phyloP scores from a whole-genome alignment of 2,329 filamentous ascomycete species.

The Pseudogymnoascus sp. region DNA sequence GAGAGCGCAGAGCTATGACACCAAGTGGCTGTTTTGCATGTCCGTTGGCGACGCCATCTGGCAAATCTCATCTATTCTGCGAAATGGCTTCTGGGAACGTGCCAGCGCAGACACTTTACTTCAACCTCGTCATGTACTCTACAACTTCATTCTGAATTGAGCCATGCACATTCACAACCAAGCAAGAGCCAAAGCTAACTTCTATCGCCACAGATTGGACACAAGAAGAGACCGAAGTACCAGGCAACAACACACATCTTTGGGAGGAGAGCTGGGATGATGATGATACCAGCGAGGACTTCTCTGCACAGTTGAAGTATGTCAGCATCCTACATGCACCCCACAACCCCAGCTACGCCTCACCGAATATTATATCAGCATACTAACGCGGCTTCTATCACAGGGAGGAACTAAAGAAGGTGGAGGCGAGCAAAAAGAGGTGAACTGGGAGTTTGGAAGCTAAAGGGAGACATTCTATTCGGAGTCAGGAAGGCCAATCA shows the following conservation, averaged over 20 bases:
- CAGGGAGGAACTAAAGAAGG: conserved; percentile 91
- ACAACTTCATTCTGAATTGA: not conserved
- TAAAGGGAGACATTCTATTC: conserved; percentile 12
- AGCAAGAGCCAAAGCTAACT: conserved; percentile 1
- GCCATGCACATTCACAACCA: not conserved
- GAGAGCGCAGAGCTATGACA: not conserved
- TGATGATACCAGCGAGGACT: conserved; percentile 94
- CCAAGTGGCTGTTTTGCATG: not conserved
- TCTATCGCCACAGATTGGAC: conserved; percentile 64
- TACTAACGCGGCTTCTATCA: not conserved
- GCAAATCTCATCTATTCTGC: not conserved
- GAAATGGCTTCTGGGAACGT: not conserved
- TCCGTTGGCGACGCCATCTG: not conserved
- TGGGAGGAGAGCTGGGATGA: conserved; percentile 99
- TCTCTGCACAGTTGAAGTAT: conserved; percentile 87
- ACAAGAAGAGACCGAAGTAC: conserved; percentile 81
- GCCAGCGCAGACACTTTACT: not conserved
- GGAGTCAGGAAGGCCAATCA: conserved; percentile 7
- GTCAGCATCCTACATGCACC: conserved; percentile 28
- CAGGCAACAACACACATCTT: conserved; percentile 69
- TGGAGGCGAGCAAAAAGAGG: conserved; percentile 66
- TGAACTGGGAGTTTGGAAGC: conserved; percentile 31
- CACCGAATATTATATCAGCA: not conserved
- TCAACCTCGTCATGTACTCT: not conserved
- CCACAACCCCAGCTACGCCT: not conserved